Evolutionary conservation across 2,329 filamentous ascomycete genomes (phyloP).

Genomic region (Claviceps arundinis): DNA sequence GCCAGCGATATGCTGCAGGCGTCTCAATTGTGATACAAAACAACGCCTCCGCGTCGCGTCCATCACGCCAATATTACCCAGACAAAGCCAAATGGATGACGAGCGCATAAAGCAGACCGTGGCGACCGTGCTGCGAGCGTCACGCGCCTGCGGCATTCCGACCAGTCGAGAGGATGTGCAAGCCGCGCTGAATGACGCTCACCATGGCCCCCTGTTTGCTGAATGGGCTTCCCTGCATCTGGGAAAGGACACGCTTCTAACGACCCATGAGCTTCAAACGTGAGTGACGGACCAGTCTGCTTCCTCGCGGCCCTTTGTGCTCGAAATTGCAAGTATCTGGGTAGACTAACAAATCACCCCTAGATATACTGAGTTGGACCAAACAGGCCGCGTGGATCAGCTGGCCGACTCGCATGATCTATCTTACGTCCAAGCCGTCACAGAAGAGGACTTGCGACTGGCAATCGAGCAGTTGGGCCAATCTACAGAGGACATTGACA

Average conservation of each 20-base stretch:
- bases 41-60: neutral
- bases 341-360: neutral
- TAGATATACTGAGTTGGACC: slow-evolving; percentile 38
- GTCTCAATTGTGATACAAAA: slow-evolving; percentile 1
- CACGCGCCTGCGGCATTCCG: slow-evolving; percentile 19
- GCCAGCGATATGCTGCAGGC: slow-evolving; percentile 1
- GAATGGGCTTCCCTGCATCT: slow-evolving; percentile 39
- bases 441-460: slow-evolving; percentile 44
- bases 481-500: slow-evolving; percentile 50
- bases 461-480: slow-evolving; percentile 51
- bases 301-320: neutral
- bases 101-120: slow-evolving; percentile 17
- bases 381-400: slow-evolving; percentile 32
- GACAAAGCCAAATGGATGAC: slow-evolving; percentile 12
- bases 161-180: slow-evolving; percentile 24
- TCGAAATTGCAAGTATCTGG: neutral
- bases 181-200: slow-evolving; percentile 21
- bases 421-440: slow-evolving; percentile 34
- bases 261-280: slow-evolving; percentile 39
- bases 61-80: neutral
- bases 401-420: slow-evolving; percentile 32
- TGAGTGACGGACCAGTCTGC: slow-evolving; percentile 12
- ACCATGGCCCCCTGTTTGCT: slow-evolving; percentile 22
- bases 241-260: slow-evolving; percentile 36
- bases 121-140: slow-evolving; percentile 20